Conservation (phyloP, 257 asterid genomes). For the Solanum peruvianum region DNA sequence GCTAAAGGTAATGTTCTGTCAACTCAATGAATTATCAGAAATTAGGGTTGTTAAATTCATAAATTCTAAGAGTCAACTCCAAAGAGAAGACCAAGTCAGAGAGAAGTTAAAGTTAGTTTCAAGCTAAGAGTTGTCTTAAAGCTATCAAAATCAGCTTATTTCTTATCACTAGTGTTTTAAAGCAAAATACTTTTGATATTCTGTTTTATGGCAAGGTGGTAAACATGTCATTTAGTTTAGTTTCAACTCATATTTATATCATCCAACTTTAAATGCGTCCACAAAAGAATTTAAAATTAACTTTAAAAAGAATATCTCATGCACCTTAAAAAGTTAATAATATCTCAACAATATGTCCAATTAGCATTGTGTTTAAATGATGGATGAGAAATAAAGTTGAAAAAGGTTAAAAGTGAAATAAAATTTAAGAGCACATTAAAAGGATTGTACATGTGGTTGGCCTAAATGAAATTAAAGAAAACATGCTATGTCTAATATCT, state of each 20-base stretch:
- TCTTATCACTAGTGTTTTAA: neutral
- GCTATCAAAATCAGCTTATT: neutral
- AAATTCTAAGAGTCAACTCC: neutral
- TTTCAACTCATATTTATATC: neutral
- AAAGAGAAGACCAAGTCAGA: neutral
- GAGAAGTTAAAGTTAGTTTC: neutral
- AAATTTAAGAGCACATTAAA: neutral
- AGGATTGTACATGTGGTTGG: neutral
- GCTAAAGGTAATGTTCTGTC: too few species aligned
- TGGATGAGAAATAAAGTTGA: too few species aligned
- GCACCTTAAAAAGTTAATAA: too few species aligned
- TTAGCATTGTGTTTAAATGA: neutral
- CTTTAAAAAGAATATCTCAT: too few species aligned
- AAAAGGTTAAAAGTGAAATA: neutral
- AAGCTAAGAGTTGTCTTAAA: neutral
- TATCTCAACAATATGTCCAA: neutral
- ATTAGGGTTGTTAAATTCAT: neutral
- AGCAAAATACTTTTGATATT: neutral
- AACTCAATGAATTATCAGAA: neutral
- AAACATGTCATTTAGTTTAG: too few species aligned
- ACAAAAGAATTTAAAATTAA: too few species aligned
- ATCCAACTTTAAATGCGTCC: neutral
- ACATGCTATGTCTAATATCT: neutral
- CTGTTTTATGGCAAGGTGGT: neutral
- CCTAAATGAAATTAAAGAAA: neutral